Conservation (phyloP, 2,329 filamentous ascomycete genomes). For the Fusarium piperis region DNA sequence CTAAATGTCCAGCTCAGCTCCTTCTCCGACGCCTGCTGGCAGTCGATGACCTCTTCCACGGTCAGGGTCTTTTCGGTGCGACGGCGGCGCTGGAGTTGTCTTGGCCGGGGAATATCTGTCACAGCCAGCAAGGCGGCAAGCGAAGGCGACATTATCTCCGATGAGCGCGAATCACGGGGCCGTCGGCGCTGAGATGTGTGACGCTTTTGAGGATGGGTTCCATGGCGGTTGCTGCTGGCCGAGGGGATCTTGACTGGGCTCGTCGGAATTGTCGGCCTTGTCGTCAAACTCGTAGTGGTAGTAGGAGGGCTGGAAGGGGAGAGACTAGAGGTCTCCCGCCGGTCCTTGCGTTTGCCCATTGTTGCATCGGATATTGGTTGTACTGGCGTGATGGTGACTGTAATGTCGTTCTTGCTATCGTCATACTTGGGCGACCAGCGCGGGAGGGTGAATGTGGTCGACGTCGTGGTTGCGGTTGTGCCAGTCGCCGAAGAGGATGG, state of each 20-base stretch:
- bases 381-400: slow-evolving; percentile 37
- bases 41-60: slow-evolving; percentile 65
- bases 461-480: slow-evolving; percentile 29
- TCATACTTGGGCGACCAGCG: slow-evolving; percentile 46
- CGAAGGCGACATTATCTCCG: slow-evolving; percentile 66
- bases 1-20: slow-evolving; percentile 64
- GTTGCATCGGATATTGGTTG: slow-evolving; percentile 41
- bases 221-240: slow-evolving; percentile 51
- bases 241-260: slow-evolving; percentile 67
- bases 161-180: slow-evolving; percentile 57
- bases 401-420: slow-evolving; percentile 39
- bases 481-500: slow-evolving; percentile 15
- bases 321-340: slow-evolving; percentile 42
- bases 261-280: slow-evolving; percentile 50
- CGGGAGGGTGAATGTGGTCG: slow-evolving; percentile 28
- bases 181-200: slow-evolving; percentile 50
- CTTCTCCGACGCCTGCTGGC: slow-evolving; percentile 66
- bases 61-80: slow-evolving; percentile 53
- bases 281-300: slow-evolving; percentile 41
- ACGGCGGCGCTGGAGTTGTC: slow-evolving; percentile 48
- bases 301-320: slow-evolving; percentile 43
- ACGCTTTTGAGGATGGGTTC: slow-evolving; percentile 49
- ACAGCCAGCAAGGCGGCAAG: slow-evolving; percentile 69
- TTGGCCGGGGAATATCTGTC: slow-evolving; percentile 66
- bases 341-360: slow-evolving; percentile 50